Base-by-base conservation (phyloP, 257 asterid species). In the Primulina eburnea region DNA sequence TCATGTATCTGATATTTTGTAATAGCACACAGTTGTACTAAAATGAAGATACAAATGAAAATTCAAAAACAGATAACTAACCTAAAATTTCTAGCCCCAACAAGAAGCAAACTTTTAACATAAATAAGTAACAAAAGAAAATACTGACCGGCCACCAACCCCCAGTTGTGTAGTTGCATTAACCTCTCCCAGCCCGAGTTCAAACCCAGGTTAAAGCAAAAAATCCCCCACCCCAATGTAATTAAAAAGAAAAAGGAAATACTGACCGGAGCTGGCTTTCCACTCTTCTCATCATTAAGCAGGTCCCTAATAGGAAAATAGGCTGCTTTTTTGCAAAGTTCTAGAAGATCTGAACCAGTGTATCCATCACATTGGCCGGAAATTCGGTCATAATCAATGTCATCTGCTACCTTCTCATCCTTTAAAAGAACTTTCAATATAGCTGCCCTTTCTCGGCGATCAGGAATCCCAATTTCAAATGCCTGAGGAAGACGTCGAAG, bases 401-500 rank as follows among this genome's bases (percentile, higher is more conserved):
- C 80, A 20, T 71, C 81, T 75, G 83, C 90, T 35, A 84, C 87
- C 75, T 75, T 89, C 86, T 94, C 99, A 61, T 75, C 92, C 88
- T 83, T 91, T 63, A 94, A 75, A 71, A 94, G 76, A 79, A 91
- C 99, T 82, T 86, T 89, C 83, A 94, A 69, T 72, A 94, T 91
- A 26, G 84, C 86, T 56, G 84, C 79, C 78, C 99, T 87, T 79
- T 84, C 97, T 38, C 38, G 80, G 55, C 34, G 77, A 77, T 83
- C 85, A 62, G 97, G 99, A 26, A 82, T 47, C 69, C 97, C 97
- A 60, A 94, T 83, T 82, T 94, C 97, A 82, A 94, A 94, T 64
- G 97, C 86, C 83, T 89, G 99, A 67, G 99, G 97, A 68, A 94
- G 87, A 73, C 97, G 99, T 38, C 97, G 84, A 64, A 94, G 94